phyloP scores from a whole-genome alignment of 176 grass and related monocot genomes.

The Poa pratensis region DNA sequence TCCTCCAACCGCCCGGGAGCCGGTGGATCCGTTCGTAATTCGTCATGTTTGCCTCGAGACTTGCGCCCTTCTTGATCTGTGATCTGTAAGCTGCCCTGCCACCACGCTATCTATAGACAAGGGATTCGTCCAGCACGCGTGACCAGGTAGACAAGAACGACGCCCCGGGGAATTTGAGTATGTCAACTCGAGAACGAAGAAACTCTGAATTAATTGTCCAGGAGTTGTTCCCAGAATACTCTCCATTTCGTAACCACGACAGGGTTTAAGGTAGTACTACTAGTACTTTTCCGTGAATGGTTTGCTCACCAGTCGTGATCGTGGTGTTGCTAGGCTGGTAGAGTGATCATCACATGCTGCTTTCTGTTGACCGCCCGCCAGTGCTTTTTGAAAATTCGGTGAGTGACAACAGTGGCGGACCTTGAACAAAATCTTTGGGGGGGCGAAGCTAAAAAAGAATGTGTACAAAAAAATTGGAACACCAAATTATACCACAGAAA shows the following conservation, averaged over 20 bases:
- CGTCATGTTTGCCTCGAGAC: neutral
- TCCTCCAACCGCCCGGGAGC: neutral
- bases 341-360: neutral
- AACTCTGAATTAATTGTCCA: too few species aligned
- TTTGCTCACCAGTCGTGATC: slow-evolving; percentile 25
- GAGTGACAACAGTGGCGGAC: too few species aligned
- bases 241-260: slow-evolving; percentile 10
- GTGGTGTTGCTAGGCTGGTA: neutral
- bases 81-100: neutral
- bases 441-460: too few species aligned
- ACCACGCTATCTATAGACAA: too few species aligned
- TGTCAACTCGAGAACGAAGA: too few species aligned
- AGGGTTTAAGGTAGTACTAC: neutral
- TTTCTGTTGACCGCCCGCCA: neutral
- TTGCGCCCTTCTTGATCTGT: neutral
- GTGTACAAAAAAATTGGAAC: too few species aligned
- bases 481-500: too few species aligned
- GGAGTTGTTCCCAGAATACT: slow-evolving; percentile 15
- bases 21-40: slow-evolving; percentile 33
- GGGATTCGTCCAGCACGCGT: too few species aligned
- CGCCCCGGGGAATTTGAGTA: too few species aligned
- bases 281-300: neutral
- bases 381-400: neutral
- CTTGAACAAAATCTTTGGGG: too few species aligned
- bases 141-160: too few species aligned